Evolutionary conservation across 2,329 filamentous ascomycete species (phyloP), one percentile per base, ranked within the genome.

Genomic region (Endoconidiophora polonica): DNA sequence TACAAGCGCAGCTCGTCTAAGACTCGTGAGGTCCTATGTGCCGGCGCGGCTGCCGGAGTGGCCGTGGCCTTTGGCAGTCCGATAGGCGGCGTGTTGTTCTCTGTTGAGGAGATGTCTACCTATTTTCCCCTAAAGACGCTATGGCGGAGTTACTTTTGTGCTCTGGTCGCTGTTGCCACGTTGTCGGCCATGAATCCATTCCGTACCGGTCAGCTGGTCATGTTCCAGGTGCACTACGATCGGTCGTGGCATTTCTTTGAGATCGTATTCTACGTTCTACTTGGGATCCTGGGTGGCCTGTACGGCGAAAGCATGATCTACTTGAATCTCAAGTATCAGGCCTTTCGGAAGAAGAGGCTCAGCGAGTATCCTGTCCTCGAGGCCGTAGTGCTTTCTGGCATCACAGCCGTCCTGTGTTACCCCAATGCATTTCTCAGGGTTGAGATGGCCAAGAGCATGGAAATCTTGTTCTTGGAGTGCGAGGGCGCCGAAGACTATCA

Each of bases 361-460:
- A 71, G 77, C 2, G 75, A 84, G 55, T 91, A 93, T 63, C 83
- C 88, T 5, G 77, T 96, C 29, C 72, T 88, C 3, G 91, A 98
- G 63, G 84, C 87, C 0, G 88, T 86, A 1, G 65, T 94, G 14
- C 68, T 98, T 39, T 88, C 91, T 1, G 76, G 80, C 0, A 74
- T 78, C 5, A 98, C 91, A 3, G 91, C 88, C 7, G 72, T 96
- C 22, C 72, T 98, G n/a, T 95, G 90, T 64, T 98, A 94, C 60
- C 91, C 90, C 1, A 98, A 98, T 58, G 87, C 84, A 63, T 96
- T 98, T 56, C 63, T 98, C 51, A 75, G 86, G 50, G 95, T 96
- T 58, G 93, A 98, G 65, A 96, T 98, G 91, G 95, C 91, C 0
- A 90, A 96, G 68, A 94, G 87, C 68, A 96, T 98, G 91, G 88